A percentile compares a stretch with the other conserved stretches of the same genome.
Conservation (phyloP, 2,329 filamentous ascomycete species). For the Hypoxylon sp. region DNA sequence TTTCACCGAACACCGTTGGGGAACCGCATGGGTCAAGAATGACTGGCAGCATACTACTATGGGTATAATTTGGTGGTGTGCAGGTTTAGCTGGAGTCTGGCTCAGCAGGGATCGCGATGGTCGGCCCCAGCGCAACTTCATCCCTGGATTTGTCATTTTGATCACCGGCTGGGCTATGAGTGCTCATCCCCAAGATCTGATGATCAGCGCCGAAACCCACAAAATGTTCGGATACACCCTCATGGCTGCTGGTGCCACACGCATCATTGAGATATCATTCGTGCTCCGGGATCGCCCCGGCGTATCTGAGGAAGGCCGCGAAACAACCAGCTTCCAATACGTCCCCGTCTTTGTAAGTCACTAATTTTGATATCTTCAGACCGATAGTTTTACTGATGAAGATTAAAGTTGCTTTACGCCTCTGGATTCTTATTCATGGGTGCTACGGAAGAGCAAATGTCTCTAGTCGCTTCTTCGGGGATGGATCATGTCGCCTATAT, state of each 20-base stretch:
- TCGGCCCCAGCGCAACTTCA: slow-evolving; percentile 89
- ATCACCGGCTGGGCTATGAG: slow-evolving; percentile 98
- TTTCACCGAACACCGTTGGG: slow-evolving; percentile 98
- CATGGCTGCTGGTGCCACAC: slow-evolving; percentile 87
- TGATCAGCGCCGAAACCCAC: slow-evolving; percentile 90
- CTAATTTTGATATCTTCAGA: neutral
- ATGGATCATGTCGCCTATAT: slow-evolving; percentile 94
- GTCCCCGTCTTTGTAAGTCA: slow-evolving; percentile 77
- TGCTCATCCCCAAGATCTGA: slow-evolving; percentile 86
- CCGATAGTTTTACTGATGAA: slow-evolving; percentile 42
- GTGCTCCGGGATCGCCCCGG: slow-evolving; percentile 81
- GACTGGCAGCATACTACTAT: slow-evolving; percentile 99
- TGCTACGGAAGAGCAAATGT: slow-evolving; percentile 96
- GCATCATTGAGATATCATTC: slow-evolving; percentile 93
- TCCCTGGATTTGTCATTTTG: slow-evolving; percentile 91
- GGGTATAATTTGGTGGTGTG: slow-evolving; percentile 99
- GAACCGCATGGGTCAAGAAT: slow-evolving; percentile 87
- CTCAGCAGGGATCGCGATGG: slow-evolving; percentile 87
- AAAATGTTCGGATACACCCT: slow-evolving; percentile 93
- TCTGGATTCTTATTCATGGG: slow-evolving; percentile 98
- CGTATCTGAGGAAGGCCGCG: slow-evolving; percentile 75
- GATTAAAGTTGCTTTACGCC: slow-evolving; percentile 82
- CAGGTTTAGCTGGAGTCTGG: slow-evolving; percentile 93
- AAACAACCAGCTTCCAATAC: slow-evolving; percentile 80
- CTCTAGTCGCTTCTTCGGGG: slow-evolving; percentile 77